phyloP scores from a whole-genome alignment of 768 basidiomycete genomes.

The Lactarius tabidus region DNA sequence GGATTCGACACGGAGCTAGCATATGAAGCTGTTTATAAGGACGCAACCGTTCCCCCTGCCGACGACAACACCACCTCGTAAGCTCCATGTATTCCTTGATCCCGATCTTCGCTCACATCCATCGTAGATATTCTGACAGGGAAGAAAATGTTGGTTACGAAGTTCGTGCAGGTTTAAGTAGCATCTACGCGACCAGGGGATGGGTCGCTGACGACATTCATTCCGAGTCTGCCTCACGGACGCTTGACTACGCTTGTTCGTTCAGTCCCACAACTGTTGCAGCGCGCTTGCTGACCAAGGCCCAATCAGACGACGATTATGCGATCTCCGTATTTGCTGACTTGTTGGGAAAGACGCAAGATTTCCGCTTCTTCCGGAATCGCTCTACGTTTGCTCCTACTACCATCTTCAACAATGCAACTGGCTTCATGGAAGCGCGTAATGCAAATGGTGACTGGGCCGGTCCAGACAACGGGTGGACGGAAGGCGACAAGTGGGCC shows the following conservation, averaged over 20 bases:
- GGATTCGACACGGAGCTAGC: conserved; percentile 62
- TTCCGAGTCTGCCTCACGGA: conserved; percentile 74
- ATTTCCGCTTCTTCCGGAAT: conserved; percentile 28
- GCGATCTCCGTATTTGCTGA: conserved; percentile 62
- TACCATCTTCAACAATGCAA: conserved; percentile 61
- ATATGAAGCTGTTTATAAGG: conserved; percentile 73
- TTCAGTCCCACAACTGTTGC: conserved; percentile 12
- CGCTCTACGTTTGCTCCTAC: conserved; percentile 56
- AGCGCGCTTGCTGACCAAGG: background rate
- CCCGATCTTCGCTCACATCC: conserved; percentile 11
- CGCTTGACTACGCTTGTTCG: conserved; percentile 74
- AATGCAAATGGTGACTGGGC: conserved; percentile 68
- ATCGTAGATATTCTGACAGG: conserved; percentile 59
- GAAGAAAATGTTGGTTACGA: conserved; percentile 79
- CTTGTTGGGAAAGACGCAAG: conserved; percentile 41
- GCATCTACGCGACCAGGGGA: conserved; percentile 61
- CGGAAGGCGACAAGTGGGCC: conserved; percentile 75
- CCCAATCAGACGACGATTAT: conserved; percentile 64
- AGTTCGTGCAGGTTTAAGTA: conserved; percentile 71
- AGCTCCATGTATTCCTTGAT: conserved; percentile 25
- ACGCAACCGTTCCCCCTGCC: conserved; percentile 59
- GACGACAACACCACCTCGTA: conserved; percentile 52
- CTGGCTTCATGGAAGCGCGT: conserved; percentile 84
- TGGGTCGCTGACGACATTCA: conserved; percentile 80
- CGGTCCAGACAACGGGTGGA: conserved; percentile 67